These are phyloP conservation scores for Daldinia loculata DNA, from an alignment of 495 filamentous ascomycete species.

Conservation along the genomic window DNA sequence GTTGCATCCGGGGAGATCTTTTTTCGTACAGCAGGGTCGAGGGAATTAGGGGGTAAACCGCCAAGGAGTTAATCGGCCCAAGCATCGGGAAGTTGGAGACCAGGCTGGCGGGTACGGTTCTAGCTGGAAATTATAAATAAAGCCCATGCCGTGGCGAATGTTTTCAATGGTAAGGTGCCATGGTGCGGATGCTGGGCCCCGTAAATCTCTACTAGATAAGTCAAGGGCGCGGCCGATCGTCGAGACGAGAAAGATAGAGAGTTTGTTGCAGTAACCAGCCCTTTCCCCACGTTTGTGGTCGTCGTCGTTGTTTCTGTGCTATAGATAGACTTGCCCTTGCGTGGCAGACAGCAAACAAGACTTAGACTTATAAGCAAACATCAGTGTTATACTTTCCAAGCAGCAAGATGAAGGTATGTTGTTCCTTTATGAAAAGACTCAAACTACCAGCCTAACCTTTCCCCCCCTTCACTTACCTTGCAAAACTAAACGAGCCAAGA, in stretches of 20 bases:
- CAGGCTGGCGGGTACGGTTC: conserved; percentile 26
- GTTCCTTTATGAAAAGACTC: background rate
- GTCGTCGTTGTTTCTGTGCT: background rate
- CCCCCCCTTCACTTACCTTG: too few relatives aligned
- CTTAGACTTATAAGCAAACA: background rate
- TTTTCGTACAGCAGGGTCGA: conserved; percentile 3
- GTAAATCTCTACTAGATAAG: conserved; percentile 36
- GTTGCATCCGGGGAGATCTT: conserved; percentile 24
- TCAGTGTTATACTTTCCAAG: background rate
- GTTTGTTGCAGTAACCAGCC: background rate
- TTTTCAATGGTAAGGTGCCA: conserved; percentile 20
- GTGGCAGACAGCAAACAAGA: background rate
- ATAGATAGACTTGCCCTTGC: background rate
- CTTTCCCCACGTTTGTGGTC: background rate
- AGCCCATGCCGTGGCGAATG: conserved; percentile 16
- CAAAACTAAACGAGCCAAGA: too few relatives aligned
- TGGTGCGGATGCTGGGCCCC: conserved; percentile 12
- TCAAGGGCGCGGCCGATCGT: conserved; percentile 19
- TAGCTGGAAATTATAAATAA: conserved; percentile 10
- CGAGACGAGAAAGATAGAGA: background rate
- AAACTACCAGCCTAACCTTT: too few relatives aligned
- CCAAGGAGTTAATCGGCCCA: conserved; percentile 11
- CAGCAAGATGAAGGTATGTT: conserved; percentile 27
- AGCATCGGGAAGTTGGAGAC: conserved; percentile 30
- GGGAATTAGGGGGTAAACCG: background rate